phyloP scores from a whole-genome alignment of 1,284 basidiomycete species.

The Ustilago esculenta region DNA sequence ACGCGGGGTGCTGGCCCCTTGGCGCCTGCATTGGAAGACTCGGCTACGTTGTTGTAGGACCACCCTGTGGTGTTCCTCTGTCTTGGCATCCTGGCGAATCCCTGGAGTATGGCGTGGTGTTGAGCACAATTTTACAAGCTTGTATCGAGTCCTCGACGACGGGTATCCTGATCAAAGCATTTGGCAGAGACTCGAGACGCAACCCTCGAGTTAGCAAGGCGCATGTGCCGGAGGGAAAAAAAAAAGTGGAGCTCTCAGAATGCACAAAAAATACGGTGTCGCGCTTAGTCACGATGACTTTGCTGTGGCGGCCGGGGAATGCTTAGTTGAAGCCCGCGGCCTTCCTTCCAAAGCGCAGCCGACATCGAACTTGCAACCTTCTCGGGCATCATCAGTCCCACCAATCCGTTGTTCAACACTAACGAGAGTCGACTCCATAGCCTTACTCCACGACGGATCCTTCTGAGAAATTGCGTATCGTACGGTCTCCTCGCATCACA shows the following conservation, averaged over 20 bases:
- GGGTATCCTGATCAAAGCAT: too few species aligned
- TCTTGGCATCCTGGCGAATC: slow-evolving; percentile 36
- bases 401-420: too few species aligned
- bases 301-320: slow-evolving; percentile 14
- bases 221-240: too few species aligned
- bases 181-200: too few species aligned
- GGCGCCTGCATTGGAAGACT: slow-evolving; percentile 20
- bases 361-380: not conserved
- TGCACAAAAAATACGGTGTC: not conserved
- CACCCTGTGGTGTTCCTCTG: slow-evolving; percentile 47
- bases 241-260: slow-evolving; percentile 25
- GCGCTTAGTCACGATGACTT: slow-evolving; percentile 41
- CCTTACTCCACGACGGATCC: too few species aligned
- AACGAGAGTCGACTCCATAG: too few species aligned
- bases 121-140: too few species aligned
- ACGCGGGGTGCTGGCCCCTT: slow-evolving; percentile 14
- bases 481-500: not conserved
- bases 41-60: slow-evolving; percentile 43
- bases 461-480: not conserved
- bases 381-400: not conserved
- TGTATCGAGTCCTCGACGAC: too few species aligned
- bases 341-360: slow-evolving; percentile 17
- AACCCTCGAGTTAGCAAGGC: too few species aligned
- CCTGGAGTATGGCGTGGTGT: too few species aligned
- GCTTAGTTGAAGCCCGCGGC: slow-evolving; percentile 26